Base-by-base conservation (phyloP, 495 filamentous ascomycete species). In the Aspergillus ellipticus region DNA sequence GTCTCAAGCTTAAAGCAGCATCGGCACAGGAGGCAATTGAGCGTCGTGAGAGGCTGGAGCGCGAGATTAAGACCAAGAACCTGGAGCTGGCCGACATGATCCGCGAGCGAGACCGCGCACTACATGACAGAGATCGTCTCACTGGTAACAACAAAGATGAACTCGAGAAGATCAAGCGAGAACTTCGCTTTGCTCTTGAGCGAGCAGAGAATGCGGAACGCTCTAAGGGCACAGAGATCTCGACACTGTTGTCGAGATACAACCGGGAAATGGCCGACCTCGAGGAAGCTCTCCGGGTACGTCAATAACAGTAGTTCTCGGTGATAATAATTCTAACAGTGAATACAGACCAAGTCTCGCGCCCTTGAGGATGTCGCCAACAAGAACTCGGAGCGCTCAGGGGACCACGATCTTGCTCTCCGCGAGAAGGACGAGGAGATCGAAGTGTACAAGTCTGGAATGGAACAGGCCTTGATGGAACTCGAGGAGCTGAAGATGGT, bases 81-180 rank as follows among this genome's bases (percentile, higher is more conserved):
- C 79, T 97, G 16, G 95, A 98, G 72, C 77, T 98, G 42, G 94
- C 94, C 49, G 93, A 97, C 69, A 97, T 98, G 94, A 98, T 98
- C 55, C 85, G 94, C 5, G 94, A 98, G 71, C 81, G 94, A 64
- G 94, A 98, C 68, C 84, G 94, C 61, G 94, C 94, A n/a, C 70
- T 96, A 39, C 90, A 96, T 58, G 95, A 98, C 42, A 85, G 89
- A 59, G 94, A 98, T 65, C 85, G 94, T 46, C 66, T 89, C 20
- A 83, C 80, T 46, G 95, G 94, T 47, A 87, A 84, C 39, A 92
- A 95, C 69, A 90, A 89, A 66, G 94, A 98, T 42, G 94, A 98
- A 64, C 60, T 96, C 20, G 95, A 97, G 74, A 97, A 96, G 80
- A 70, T 98, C 28, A 95, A 89, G 83, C 89, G 94, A n/a, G 94